Conservation (phyloP, 345 rosid genomes). For the Nasturtium officinale region DNA sequence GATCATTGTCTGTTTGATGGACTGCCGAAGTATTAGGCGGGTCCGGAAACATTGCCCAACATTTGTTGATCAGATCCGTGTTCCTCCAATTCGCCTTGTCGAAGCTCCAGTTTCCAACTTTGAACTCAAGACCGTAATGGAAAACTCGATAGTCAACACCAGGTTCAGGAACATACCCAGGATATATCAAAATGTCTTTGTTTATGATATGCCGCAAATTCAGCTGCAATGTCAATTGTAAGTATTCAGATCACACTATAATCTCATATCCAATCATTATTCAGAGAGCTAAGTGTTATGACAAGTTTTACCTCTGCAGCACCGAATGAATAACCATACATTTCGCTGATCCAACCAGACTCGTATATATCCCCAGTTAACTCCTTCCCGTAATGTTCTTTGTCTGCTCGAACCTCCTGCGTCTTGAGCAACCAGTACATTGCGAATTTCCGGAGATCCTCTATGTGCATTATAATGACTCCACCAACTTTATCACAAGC, state of each 20-base stretch:
- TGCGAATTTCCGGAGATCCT: conserved; percentile 89
- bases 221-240: conserved; percentile 56
- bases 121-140: conserved; percentile 90
- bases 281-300: not conserved
- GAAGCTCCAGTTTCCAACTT: conserved; percentile 94
- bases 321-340: conserved; percentile 99
- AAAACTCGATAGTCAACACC: conserved; percentile 81
- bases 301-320: conserved; percentile 84
- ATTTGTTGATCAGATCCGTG: conserved; percentile 66
- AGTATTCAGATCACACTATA: not conserved
- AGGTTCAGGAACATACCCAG: conserved; percentile 86
- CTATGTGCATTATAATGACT: conserved; percentile 95
- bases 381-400: conserved; percentile 84
- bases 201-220: conserved; percentile 72
- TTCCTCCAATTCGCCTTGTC: conserved; percentile 97
- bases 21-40: conserved; percentile 74
- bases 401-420: conserved; percentile 96
- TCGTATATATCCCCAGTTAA: conserved; percentile 87
- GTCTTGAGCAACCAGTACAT: conserved; percentile 92
- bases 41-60: conserved; percentile 92
- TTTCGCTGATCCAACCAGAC: conserved; percentile 99
- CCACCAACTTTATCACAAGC: conserved; percentile 99
- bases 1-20: conserved; percentile 51
- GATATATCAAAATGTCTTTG: conserved; percentile 77
- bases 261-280: not conserved